Evolutionary conservation across 306 rosid species (phyloP), one percentile per base, ranked within the genome.

Genomic region (Malus domestica): DNA sequence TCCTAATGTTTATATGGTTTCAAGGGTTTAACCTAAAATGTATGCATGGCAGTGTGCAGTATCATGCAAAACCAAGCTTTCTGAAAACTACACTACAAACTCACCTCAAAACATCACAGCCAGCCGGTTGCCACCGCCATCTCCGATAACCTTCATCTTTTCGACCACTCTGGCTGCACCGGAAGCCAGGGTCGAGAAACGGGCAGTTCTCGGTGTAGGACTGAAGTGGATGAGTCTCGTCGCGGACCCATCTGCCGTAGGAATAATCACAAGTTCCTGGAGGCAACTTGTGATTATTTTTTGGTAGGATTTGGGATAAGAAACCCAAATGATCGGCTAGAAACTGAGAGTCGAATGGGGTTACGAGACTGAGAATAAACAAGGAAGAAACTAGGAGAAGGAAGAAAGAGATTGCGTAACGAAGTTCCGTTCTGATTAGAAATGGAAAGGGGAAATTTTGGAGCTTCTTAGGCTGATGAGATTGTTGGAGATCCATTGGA

Each of bases 151-250:
- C 82, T 3, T 85, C 67, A 76, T 90, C 85, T 66, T 49, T 84
- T 32, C 99, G 82, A 8, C 98, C 96, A 42, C 83, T 92, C 38
- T 46, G 83, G 46, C 23, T 73, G 81, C 99, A 96, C 78, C 90
- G 92, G 71, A 96, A 96, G 14, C 99, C 99, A 1, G 93, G 94
- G 81, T 96, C 99, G 20, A 92, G 86, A 77, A 90, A 96, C 4
- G 84, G 91, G 62, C 99, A 96, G 10, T 51, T 80, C 78, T 96
- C 99, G 2, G 74, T 63, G 80, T 96, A 96, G 1, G 76, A 77
- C 45, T 68, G 73, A 70, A 19, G 63, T 1, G 84, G 23, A 25
- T 82, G 61, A 13, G 29, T 72, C 82, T 81, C 75, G 38, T 87
- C 93, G 76, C 80, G 77, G 0, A 96, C 80, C 99, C 99, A 96